Evolutionary conservation across 2,329 filamentous ascomycete genomes (phyloP), one percentile per base, ranked within the genome.

Genomic region (Leptographium lundbergii): DNA sequence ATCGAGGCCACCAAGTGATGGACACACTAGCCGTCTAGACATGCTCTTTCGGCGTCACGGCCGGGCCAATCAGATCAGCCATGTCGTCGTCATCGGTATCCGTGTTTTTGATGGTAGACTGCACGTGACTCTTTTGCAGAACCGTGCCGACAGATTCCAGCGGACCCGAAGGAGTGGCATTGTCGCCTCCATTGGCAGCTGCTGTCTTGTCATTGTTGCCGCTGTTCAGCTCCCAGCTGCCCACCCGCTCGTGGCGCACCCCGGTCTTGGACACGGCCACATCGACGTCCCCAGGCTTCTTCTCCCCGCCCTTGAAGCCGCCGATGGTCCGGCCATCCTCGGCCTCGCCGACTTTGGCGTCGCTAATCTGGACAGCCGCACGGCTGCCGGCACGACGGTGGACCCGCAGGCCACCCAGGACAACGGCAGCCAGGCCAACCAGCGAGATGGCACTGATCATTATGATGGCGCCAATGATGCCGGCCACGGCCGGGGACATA

Each of bases 221-320:
- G 1, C 61, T 61, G 19, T 66, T 67, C 57, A 80, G 66, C 63
- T 80, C 77, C 77, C 77, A 80, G 65, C 77, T 79, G 1, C 76
- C 77, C 17, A 75, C 66, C 7, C 77, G 72, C 63, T 76, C 76
- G 39, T 78, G 75, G 4, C 69, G 69, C 5, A 63, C 67, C 0
- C 77, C 77, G 7, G 66, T 66, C 51, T 68, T 70, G 1, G 71
- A 69, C 3, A 76, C 68, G 0, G 69, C 65, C 3, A 79, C 67
- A 59, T 80, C 77, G 0, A 68, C 65, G 57, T 80, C 77, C 3
- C 69, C 70, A 0, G 69, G 67, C 67, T 71, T 75, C 67, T 75
- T 78, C 66, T 77, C 74, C 0, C 68, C 65, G 13, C 76, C 73
- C 59, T 73, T 75, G 68, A 78, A 77, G 1, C 75, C 74, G 25